These are phyloP conservation scores for Eucalyptus brandiana DNA, from an alignment of 345 rosid genomes.

Conservation along the genomic window DNA sequence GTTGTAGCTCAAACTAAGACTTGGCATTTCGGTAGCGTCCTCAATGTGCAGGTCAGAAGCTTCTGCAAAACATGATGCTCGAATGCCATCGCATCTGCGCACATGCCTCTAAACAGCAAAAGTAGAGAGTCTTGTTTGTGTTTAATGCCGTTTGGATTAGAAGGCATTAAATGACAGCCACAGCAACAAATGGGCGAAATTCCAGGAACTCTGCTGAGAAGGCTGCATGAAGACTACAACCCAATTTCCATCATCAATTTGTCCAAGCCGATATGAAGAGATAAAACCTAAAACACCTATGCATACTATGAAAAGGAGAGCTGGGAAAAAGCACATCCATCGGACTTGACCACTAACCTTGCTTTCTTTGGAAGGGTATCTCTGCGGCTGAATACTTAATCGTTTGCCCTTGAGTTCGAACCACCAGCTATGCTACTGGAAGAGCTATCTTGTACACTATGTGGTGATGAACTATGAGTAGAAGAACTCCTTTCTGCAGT, in stretches of 20 bases:
- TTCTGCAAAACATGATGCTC: background rate
- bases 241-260: background rate
- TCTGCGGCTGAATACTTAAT: background rate
- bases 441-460: constrained; percentile 61
- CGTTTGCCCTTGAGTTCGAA: constrained; percentile 13
- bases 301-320: background rate
- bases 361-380: background rate
- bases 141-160: background rate
- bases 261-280: background rate
- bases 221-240: background rate
- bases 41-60: background rate
- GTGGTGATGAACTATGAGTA: constrained; percentile 67
- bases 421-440: constrained; percentile 56
- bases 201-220: background rate
- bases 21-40: background rate
- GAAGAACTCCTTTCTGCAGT: constrained; percentile 40
- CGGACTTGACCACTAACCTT: background rate
- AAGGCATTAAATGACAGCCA: background rate
- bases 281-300: background rate
- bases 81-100: background rate
- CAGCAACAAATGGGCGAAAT: background rate
- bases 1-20: background rate
- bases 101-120: background rate
- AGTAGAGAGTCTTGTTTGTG: background rate
- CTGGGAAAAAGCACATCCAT: background rate